Evolutionary conservation across 1,139 yeast species (phyloP), one percentile per base, ranked within the genome.

Genomic region (Kodamaea fungicola): DNA sequence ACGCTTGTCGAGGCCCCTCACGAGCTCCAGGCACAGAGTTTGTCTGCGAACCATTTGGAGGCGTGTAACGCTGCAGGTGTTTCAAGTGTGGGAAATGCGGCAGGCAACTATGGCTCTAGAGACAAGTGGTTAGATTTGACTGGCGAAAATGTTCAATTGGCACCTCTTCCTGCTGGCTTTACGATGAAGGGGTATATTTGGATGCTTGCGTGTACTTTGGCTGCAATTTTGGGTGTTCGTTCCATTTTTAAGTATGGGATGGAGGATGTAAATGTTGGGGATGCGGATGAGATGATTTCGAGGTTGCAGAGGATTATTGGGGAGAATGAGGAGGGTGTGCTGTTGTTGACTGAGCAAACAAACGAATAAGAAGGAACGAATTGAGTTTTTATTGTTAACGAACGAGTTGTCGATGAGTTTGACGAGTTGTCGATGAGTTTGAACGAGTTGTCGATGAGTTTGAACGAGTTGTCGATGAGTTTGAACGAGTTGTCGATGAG

Each of bases 1-100:
- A 72, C 76, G 2, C 72, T 83, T 28, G 67, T 87, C 35, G 96
- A 87, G 63, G 89, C 87, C 29, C 96, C 96, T 13, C 49, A 64
- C 28, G 61, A 63, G 22, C 57, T 83, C 30, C 78, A 78, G 51
- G 59, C 61, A 24, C 67, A 65, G 36, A 32, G 27, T 24, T 26
- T 46, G 22, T 45, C 54, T 7, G 43, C 52, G 6, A 67, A 71
- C 50, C 92, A 85, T 63, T 62, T 61, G 37, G 73, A 70, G 12
- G 76, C 76, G 8, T 90, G 97, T 67, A 55, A 59, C 28, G 69
- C 67, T 24, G 71, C 67, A 30, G 72, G 74, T 34, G 64, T 80
- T 38, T 59, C 78, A 7, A 55, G 53, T 27, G 52, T 55, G 39
- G 92, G 89, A 45, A 83, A 83, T 54, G 90, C 90, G n/a, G 90